Evolutionary conservation across 2,329 filamentous ascomycete genomes (phyloP).

Genomic region (Penicillium rolfsii): DNA sequence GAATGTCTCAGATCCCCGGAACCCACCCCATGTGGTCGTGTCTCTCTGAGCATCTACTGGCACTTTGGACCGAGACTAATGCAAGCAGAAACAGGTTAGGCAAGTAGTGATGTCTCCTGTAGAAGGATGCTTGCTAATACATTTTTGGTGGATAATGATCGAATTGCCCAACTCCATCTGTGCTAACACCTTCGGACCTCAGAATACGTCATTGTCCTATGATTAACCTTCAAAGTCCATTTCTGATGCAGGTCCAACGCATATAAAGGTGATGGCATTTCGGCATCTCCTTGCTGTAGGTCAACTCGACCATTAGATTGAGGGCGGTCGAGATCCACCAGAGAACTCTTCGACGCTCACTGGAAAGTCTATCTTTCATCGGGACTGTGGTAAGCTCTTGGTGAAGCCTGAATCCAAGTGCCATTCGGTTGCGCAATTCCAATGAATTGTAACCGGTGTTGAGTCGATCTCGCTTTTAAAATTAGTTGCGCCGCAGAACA

Average conservation of each 20-base stretch:
- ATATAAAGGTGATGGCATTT: background rate
- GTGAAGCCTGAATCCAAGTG: conserved; percentile 55
- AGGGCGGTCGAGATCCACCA: background rate
- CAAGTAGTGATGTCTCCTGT: background rate
- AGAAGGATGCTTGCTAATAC: too few species aligned
- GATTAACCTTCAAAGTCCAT: conserved; percentile 23
- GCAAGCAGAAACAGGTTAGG: background rate
- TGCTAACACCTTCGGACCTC: conserved; percentile 21
- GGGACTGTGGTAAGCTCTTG: conserved; percentile 38
- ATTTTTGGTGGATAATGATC: background rate
- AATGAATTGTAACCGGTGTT: conserved; percentile 58
- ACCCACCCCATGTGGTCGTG: background rate
- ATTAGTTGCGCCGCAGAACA: conserved; percentile 47
- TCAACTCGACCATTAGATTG: background rate
- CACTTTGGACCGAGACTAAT: background rate
- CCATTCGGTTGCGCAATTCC: conserved; percentile 56
- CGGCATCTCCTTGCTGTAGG: background rate
- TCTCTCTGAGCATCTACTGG: background rate
- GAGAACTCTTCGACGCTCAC: background rate
- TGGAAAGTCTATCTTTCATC: background rate
- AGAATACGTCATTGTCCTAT: conserved; percentile 20
- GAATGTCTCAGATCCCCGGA: background rate
- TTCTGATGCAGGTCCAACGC: conserved; percentile 23
- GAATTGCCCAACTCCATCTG: conserved; percentile 9
- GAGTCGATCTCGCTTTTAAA: conserved; percentile 56